Evolutionary conservation across 1,284 basidiomycete species (phyloP), one percentile per base, ranked within the genome.

Genomic region (Boletus nobilissimus): DNA sequence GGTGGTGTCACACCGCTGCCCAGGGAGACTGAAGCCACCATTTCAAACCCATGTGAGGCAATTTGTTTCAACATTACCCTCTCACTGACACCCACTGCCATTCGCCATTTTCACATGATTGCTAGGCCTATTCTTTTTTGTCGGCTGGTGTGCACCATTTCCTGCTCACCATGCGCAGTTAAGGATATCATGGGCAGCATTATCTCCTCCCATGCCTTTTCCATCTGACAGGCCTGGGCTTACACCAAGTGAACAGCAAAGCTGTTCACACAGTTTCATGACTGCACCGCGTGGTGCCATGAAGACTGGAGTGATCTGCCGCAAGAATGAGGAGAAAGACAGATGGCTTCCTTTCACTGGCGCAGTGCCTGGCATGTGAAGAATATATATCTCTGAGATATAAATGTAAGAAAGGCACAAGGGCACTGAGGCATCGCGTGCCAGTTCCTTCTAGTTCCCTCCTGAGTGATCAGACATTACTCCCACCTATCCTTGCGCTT

Each of bases 391-490:
- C 32, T n/a, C 54, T 57, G 54, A 57, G 18, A 32, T 60, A 34
- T 60, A 32, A 19, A n/a, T n/a, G n/a, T n/a, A 32, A 60, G 5
- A 32, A 18, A 60, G 32, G 57, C 32, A 3, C 19, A 18, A 60
- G 57, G 57, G 57, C 19, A 18, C 8, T 60, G 57, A 60, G 32
- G 32, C 19, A 34, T 18, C 57, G 11, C 57, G 8, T 29, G 18
- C 51, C 51, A n/a, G 29, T 54, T 60, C 57, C n/a, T 32, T 60
- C 57, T 32, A 60, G 40, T 29, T 29, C 16, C 48, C 36, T n/a
- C 62, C 26, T 36, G 9, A 38, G n/a, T 32, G 16, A 39, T 38
- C 32, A n/a, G 8, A 79, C 77, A 76, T 32, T 74, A 34, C 70
- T 54, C 18, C 39, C 73, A 3, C 51, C 34, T 22, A 19, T 74